These are phyloP conservation scores for Termitomyces sp. DNA, from an alignment of 768 basidiomycete genomes.

Conservation along the genomic window DNA sequence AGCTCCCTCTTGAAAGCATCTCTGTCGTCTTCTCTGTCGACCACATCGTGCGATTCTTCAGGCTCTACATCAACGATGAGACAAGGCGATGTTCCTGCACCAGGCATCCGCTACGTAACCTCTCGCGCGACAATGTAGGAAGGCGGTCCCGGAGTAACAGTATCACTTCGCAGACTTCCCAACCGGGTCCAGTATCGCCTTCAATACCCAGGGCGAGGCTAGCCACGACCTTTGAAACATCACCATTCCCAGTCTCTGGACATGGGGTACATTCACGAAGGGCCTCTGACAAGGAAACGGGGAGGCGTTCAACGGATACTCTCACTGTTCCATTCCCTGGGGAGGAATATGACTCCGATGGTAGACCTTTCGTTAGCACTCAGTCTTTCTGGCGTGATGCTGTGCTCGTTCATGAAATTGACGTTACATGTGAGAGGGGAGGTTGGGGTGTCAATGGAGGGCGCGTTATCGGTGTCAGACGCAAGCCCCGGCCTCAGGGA, in stretches of 20 bases:
- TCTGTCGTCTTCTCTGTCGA: constrained; percentile 65
- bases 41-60: constrained; percentile 61
- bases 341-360: constrained; percentile 38
- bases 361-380: constrained; percentile 33
- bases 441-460: constrained; percentile 66
- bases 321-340: constrained; percentile 42
- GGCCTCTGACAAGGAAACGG: constrained; percentile 63
- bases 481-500: constrained; percentile 49
- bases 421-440: constrained; percentile 70
- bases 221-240: constrained; percentile 44
- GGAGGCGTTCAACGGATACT: constrained; percentile 47
- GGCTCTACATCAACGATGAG: constrained; percentile 54
- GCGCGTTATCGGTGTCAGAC: constrained; percentile 66
- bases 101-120: constrained; percentile 40
- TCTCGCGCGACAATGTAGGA: constrained; percentile 44
- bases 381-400: constrained; percentile 57
- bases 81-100: constrained; percentile 68
- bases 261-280: constrained; percentile 77
- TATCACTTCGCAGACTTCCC: constrained; percentile 37
- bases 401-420: constrained; percentile 49
- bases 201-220: constrained; percentile 45
- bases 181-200: constrained; percentile 43
- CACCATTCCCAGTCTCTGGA: constrained; percentile 74
- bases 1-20: constrained; percentile 64
- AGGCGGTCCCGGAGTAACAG: constrained; percentile 66